A percentile compares a stretch with the other conserved stretches of the same genome.
These are phyloP conservation scores for Tylopilus sp. DNA, from an alignment of 768 basidiomycete genomes.

Conservation along the genomic window DNA sequence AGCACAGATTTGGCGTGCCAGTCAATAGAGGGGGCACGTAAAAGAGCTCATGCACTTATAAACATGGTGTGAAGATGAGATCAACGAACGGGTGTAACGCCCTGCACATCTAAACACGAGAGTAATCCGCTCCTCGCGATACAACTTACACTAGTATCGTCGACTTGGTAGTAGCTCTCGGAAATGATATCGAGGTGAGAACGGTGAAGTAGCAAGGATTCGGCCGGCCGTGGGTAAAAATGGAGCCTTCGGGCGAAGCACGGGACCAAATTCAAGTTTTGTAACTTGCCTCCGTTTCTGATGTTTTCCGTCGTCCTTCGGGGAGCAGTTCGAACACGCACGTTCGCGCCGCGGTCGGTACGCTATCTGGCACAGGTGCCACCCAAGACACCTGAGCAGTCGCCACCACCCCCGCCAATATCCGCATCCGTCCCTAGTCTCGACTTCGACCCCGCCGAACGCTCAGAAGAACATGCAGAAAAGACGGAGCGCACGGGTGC, in stretches of 20 bases:
- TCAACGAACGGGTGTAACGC: too few species aligned
- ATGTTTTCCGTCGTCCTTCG: constrained; percentile 27
- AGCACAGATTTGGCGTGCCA: too few species aligned
- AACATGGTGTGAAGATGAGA: too few species aligned
- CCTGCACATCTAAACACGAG: too few species aligned
- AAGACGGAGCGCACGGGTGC: constrained; percentile 64
- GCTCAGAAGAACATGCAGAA: constrained; percentile 30
- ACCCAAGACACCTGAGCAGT: constrained; percentile 12
- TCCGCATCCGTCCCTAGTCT: constrained; percentile 43
- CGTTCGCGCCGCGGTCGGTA: constrained; percentile 16
- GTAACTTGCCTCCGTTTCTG: too few species aligned
- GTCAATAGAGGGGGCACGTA: too few species aligned
- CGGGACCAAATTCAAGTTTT: neutral
- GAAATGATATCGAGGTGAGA: too few species aligned
- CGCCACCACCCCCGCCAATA: constrained; percentile 5
- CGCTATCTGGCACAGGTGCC: constrained; percentile 21
- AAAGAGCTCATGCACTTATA: too few species aligned
- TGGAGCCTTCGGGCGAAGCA: neutral
- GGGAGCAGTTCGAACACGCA: constrained; percentile 19
- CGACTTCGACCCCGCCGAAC: constrained; percentile 61
- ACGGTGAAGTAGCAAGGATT: too few species aligned
- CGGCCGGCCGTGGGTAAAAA: neutral
- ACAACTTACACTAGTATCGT: too few species aligned
- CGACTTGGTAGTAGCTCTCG: too few species aligned
- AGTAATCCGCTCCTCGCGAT: too few species aligned